A percentile compares a stretch with the other conserved stretches of the same genome.
Evolutionary conservation across 176 grass and related monocot species (phyloP).

Genomic region (Triticum turgidum): DNA sequence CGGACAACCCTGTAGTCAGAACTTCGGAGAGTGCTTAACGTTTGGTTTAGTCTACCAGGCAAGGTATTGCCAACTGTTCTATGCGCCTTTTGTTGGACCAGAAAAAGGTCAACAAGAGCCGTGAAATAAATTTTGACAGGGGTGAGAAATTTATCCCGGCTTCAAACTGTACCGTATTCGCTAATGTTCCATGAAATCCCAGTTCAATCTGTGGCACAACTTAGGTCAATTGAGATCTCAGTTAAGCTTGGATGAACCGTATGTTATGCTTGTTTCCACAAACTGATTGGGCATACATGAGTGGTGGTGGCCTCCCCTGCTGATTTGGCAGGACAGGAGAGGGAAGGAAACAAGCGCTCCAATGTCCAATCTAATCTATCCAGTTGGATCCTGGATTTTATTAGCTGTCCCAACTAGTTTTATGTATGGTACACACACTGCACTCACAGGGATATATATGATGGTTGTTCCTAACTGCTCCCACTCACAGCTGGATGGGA

Average conservation of each 20-base stretch:
- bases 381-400: slow-evolving; percentile 52
- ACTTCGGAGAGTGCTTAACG: slow-evolving; percentile 15
- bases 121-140: slow-evolving; percentile 40
- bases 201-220: not conserved
- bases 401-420: slow-evolving; percentile 37
- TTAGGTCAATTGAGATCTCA: slow-evolving; percentile 22
- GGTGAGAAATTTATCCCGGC: not conserved
- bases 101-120: slow-evolving; percentile 21
- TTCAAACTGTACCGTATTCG: slow-evolving; percentile 18
- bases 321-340: slow-evolving; percentile 22
- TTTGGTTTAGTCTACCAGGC: slow-evolving; percentile 20
- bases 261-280: slow-evolving; percentile 16
- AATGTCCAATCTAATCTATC: slow-evolving; percentile 23
- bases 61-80: slow-evolving; percentile 22
- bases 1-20: not conserved
- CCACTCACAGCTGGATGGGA: slow-evolving; percentile 40
- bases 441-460: slow-evolving; percentile 15
- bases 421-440: slow-evolving; percentile 44
- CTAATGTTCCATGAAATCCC: not conserved
- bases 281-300: slow-evolving; percentile 17
- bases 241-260: slow-evolving; percentile 6
- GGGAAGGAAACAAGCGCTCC: slow-evolving; percentile 36
- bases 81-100: slow-evolving; percentile 30
- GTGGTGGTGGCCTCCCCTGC: slow-evolving; percentile 12
- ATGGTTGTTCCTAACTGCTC: slow-evolving; percentile 45